Evolutionary conservation across 345 rosid genomes (phyloP).

Genomic region (Populus tremula): DNA sequence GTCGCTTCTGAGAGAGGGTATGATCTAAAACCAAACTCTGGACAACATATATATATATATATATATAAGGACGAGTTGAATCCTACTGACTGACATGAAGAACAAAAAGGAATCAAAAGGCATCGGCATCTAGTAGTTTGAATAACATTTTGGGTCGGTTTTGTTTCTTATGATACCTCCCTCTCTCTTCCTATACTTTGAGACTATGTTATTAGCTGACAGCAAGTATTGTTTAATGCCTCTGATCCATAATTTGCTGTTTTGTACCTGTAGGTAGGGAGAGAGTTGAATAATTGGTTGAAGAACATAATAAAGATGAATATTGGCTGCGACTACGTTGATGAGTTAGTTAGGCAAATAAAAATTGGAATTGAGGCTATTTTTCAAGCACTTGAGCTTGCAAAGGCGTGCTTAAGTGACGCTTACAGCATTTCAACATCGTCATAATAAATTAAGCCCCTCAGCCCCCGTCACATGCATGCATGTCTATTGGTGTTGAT

Average conservation of each 20-base stretch:
- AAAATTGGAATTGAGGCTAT: neutral
- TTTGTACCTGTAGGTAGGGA: too few species aligned
- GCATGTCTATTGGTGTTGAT: neutral
- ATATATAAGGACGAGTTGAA: too few species aligned
- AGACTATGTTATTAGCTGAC: too few species aligned
- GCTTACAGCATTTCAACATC: neutral
- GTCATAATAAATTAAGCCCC: neutral
- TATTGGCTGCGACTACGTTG: neutral
- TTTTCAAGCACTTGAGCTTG: neutral
- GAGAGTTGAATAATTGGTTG: too few species aligned
- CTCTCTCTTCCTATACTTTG: neutral
- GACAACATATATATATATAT: too few species aligned
- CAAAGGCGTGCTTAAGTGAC: neutral
- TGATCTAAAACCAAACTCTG: too few species aligned
- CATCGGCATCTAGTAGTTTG: conserved; percentile 10
- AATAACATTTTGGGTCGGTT: neutral
- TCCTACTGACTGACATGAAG: too few species aligned
- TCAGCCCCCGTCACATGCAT: neutral
- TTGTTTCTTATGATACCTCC: conserved; percentile 2
- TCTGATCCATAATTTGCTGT: too few species aligned
- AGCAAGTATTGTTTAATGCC: too few species aligned
- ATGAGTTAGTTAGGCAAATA: neutral
- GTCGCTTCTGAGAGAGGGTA: too few species aligned
- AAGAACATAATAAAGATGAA: neutral
- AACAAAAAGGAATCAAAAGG: neutral